Base-by-base conservation (phyloP, 352 stramenopile species). In the Globisporangium iwayamae region DNA sequence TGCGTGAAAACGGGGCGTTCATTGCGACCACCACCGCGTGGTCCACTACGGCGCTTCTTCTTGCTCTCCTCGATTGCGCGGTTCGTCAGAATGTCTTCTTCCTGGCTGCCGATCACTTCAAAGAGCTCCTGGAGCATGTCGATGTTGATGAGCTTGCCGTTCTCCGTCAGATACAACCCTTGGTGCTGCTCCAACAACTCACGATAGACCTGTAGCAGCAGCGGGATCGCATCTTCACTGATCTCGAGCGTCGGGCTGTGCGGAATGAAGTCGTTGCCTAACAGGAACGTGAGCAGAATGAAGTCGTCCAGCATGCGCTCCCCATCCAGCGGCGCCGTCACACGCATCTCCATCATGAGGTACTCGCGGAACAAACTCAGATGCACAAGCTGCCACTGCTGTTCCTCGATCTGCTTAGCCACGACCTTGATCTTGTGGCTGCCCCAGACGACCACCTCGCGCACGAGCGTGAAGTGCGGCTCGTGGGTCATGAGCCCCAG, bases 191-290 rank as follows among this genome's bases (percentile, higher is more conserved):
- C 69, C 20, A 89, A 36, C 14, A 97, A 80, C 64, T 98, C 86
- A 30, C 96, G 95, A 73, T 99, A 99, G 5, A 93, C 63, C 66
- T 90, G 73, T 65, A 90, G 72, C 9, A 99, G 72, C 46, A 98
- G 72, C 39, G 97, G 96, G 62, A 99, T 99, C 0, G 97, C 97
- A 28, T 98, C 94, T 75, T 99, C 97, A 39, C 89, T 93, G 75
- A 99, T 99, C 79, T 99, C 97, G 9, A 99, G 78, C 48, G 96
- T 97, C 48, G 97, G 98, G 66, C 98, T 95, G 71, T 99, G 98
- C 16, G 98, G 98, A 60, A 99, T 94, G 63, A 99, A 99, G 70
- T 99, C 98, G 81, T 99, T 99, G 43, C 98, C 98, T 3, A 99
- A 89, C 46, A 99, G 80, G 73, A 99, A 99, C n/a, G 97, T 99